Conservation (phyloP, 225 moss, liverwort and hornwort genomes). For the Pseudoscleropodium purum region DNA sequence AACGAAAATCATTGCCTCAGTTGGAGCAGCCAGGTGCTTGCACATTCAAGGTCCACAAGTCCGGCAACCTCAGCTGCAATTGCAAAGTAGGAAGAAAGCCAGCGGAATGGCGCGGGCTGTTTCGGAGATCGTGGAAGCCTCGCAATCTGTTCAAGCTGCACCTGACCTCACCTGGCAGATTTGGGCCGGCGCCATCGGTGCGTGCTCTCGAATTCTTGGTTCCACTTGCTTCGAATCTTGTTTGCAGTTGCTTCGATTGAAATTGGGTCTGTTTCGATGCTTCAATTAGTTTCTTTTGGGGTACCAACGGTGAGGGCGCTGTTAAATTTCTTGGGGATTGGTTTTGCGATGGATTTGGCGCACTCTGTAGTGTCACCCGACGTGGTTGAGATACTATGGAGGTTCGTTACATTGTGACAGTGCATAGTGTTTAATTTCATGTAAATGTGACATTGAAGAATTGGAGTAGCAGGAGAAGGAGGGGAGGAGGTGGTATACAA, state of each 20-base stretch:
- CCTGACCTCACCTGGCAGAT: constrained; percentile 82
- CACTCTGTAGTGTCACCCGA: not conserved
- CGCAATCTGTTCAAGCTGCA: constrained; percentile 27
- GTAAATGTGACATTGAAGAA: not conserved
- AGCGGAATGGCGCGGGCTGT: not conserved
- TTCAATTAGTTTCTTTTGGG: not conserved
- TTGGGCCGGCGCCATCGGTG: constrained; percentile 65
- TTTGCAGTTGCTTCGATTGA: not conserved
- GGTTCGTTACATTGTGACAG: not conserved
- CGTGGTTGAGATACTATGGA: not conserved
- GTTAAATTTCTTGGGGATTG: not conserved
- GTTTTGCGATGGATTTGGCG: not conserved
- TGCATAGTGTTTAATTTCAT: no score
- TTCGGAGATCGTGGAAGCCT: constrained; percentile 29
- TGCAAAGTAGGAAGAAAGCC: not conserved
- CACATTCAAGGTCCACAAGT: not conserved
- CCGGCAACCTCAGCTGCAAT: not conserved
- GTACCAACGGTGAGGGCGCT: not conserved
- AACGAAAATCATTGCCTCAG: not conserved
- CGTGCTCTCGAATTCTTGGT: not conserved
- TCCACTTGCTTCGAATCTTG: not conserved
- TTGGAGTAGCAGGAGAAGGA: not conserved
- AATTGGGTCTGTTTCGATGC: not conserved
- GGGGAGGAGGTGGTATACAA: not conserved
- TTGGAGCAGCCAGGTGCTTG: not conserved